Base-by-base conservation (phyloP, 208 protist species). In the Crithidia sp. region DNA sequence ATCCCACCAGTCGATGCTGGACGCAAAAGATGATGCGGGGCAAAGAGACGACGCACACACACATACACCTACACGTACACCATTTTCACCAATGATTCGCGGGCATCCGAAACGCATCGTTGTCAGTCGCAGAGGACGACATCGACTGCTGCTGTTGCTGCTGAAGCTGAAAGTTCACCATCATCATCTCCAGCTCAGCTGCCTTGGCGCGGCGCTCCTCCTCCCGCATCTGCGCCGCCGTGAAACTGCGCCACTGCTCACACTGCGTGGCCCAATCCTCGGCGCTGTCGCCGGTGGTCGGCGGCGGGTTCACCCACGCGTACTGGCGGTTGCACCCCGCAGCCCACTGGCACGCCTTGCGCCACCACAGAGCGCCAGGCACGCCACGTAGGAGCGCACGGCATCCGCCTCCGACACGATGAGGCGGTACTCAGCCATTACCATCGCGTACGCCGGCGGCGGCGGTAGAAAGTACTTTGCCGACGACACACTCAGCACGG, bases 251-350 rank as follows among this genome's bases (percentile, higher is more conserved):
- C 75, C 75, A 80, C 49, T 50, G 53, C 14, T 57, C 49, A 63
- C 59, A 60, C 44, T 37, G 44, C 19, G 17, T 16, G 4, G 53
- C 19, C 74, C 74, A 79, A 43, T 57, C 67, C 17, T 57, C 61
- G 2, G 74, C 61, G 19, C 17, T 61, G 50, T n/a, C 60, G 28
- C 55, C 74, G 4, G 74, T 79, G 53, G 74, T 79, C 9, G 74
- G 74, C 17, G 74, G 74, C 14, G 74, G 74, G 62, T 58, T 70
- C 53, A 79, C 45, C 74, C 74, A 79, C 10, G 53, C 12, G 39
- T 70, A 13, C 53, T 45, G 7, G 37, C 49, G 19, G 14, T 40
- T 64, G 3, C 40, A 28, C 7, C 55, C 58, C 10, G 74, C 74
- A 0, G 74, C 74, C 74, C 74, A 79, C 67, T 55, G 17, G 50